These are phyloP conservation scores for Naganishia kalamii DNA, from an alignment of 768 basidiomycete genomes.

Conservation along the genomic window DNA sequence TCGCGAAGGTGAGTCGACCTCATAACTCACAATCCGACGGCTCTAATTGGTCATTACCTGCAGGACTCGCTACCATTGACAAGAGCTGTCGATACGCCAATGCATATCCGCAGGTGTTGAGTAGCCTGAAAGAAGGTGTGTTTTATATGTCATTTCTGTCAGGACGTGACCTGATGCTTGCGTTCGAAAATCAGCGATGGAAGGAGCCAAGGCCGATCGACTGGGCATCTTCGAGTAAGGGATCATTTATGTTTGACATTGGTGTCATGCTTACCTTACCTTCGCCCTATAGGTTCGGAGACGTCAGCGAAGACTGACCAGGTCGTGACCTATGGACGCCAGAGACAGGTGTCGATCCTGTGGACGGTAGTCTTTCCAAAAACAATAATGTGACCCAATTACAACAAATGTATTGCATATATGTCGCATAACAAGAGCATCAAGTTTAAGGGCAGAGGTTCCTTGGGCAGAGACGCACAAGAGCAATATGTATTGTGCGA, in stretches of 20 bases:
- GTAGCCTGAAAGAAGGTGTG: conserved; percentile 41
- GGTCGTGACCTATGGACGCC: not conserved
- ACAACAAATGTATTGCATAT: too few species aligned
- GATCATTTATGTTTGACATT: not conserved
- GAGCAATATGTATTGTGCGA: too few species aligned
- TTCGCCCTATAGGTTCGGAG: conserved; percentile 36
- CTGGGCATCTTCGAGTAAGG: conserved; percentile 47
- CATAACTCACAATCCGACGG: too few species aligned
- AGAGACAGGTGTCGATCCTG: too few species aligned
- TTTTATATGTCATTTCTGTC: not conserved
- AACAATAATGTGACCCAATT: too few species aligned
- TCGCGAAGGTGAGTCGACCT: conserved; percentile 60
- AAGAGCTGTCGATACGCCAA: conserved; percentile 38
- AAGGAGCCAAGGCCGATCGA: conserved; percentile 44
- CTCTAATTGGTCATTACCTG: not conserved
- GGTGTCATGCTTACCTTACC: not conserved
- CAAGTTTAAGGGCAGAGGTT: too few species aligned
- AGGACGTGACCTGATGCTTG: not conserved
- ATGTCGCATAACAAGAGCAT: too few species aligned
- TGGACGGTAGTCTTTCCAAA: not conserved
- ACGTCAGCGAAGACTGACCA: conserved; percentile 43
- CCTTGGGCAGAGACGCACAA: too few species aligned
- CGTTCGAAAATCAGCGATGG: conserved; percentile 29
- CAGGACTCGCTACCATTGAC: conserved; percentile 44
- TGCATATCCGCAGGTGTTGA: conserved; percentile 42